Percentiles rank a stretch among this genome's conserved stretches.
Evolutionary conservation across 2,329 filamentous ascomycete genomes (phyloP).

Genomic region (Claviceps monticola): DNA sequence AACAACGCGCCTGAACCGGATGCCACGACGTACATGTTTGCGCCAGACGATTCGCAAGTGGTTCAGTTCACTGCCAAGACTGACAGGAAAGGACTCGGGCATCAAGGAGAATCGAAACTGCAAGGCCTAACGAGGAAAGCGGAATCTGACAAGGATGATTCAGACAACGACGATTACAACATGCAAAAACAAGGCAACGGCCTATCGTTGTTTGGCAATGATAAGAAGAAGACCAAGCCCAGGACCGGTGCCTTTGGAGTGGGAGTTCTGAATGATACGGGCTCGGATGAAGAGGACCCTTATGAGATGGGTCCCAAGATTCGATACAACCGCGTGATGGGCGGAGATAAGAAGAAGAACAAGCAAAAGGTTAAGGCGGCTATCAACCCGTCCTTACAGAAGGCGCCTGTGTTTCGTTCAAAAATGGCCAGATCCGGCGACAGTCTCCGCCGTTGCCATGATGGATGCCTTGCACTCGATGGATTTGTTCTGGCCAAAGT

Average conservation of each 20-base stretch:
- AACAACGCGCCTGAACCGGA: slow-evolving; percentile 23
- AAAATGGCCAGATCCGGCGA: slow-evolving; percentile 28
- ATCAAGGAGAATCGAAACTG: slow-evolving; percentile 43
- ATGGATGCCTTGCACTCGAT: slow-evolving; percentile 65
- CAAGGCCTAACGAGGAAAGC: slow-evolving; percentile 20
- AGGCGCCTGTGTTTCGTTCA: slow-evolving; percentile 62
- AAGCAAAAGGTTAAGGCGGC: slow-evolving; percentile 40
- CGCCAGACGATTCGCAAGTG: slow-evolving; percentile 65
- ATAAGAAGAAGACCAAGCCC: slow-evolving; percentile 38
- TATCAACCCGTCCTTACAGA: slow-evolving; percentile 49
- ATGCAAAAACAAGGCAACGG: neutral
- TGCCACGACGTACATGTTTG: slow-evolving; percentile 57
- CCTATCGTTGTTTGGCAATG: slow-evolving; percentile 10
- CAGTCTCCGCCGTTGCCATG: slow-evolving; percentile 52
- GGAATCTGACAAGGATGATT: slow-evolving; percentile 31
- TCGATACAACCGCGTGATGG: slow-evolving; percentile 70
- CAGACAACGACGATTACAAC: slow-evolving; percentile 19
- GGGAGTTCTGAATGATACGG: slow-evolving; percentile 80
- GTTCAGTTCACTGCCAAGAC: slow-evolving; percentile 51
- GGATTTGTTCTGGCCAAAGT: slow-evolving; percentile 61
- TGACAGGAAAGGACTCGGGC: slow-evolving; percentile 59
- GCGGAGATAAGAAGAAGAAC: slow-evolving; percentile 72
- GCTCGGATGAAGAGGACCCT: slow-evolving; percentile 88
- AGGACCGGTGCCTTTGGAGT: slow-evolving; percentile 63
- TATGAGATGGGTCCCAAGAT: slow-evolving; percentile 88